Percentiles rank a stretch among this genome's conserved stretches.
Evolutionary conservation across 768 basidiomycete species (phyloP).

Genomic region (Porphyrellus cyaneotinctus): DNA sequence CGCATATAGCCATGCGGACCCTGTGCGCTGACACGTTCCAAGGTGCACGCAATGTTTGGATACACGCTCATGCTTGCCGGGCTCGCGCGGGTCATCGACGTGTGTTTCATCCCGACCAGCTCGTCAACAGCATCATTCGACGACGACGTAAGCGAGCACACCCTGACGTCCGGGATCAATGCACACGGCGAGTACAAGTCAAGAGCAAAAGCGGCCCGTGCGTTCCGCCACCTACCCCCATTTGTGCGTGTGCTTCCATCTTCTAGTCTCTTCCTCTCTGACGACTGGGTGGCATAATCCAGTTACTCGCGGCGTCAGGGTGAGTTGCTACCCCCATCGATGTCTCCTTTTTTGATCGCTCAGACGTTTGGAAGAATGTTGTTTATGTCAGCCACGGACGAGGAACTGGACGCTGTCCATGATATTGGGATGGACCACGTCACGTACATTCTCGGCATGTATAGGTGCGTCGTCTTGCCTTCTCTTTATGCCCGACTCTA

Average conservation of each 20-base stretch:
- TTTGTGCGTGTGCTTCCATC: constrained; percentile 56
- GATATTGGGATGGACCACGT: constrained; percentile 84
- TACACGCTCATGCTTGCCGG: constrained; percentile 83
- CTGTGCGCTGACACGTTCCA: neutral
- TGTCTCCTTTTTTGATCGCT: neutral
- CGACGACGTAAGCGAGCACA: constrained; percentile 68
- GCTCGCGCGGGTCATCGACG: constrained; percentile 71
- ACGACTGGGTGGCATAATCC: neutral
- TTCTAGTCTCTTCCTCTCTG: neutral
- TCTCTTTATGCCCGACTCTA: too few species aligned
- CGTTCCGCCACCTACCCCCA: constrained; percentile 85
- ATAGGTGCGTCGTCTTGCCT: constrained; percentile 47
- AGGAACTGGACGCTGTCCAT: constrained; percentile 72
- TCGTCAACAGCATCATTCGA: constrained; percentile 28
- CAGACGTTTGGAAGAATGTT: constrained; percentile 47
- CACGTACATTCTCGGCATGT: constrained; percentile 82
- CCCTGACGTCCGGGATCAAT: constrained; percentile 42
- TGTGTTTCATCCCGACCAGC: constrained; percentile 65
- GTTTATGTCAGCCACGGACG: constrained; percentile 94
- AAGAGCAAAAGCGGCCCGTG: constrained; percentile 41
- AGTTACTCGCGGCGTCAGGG: constrained; percentile 76
- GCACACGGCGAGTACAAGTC: constrained; percentile 15
- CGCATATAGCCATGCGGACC: neutral
- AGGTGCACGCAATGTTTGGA: constrained; percentile 87
- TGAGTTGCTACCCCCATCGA: constrained; percentile 31